These are phyloP conservation scores for Podila clonocystis DNA, from an alignment of 192 early-diverging fungal genomes.

Conservation along the genomic window DNA sequence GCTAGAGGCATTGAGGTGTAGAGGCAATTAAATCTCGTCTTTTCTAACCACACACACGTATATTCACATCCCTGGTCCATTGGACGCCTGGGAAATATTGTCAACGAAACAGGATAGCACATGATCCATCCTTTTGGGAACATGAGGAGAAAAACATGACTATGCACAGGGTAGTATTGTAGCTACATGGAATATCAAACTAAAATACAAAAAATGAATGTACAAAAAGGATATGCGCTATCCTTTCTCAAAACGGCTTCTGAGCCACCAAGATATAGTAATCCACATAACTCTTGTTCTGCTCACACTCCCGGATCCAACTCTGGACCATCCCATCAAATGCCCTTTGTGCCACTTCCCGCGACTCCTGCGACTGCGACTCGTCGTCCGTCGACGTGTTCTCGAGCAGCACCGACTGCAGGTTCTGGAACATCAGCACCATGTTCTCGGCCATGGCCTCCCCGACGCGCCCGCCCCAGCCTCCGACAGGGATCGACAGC, in stretches of 20 bases:
- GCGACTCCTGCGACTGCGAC: neutral
- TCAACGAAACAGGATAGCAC: too few relatives aligned
- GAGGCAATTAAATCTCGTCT: too few relatives aligned
- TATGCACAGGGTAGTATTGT: too few relatives aligned
- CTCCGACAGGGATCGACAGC: conserved; percentile 14
- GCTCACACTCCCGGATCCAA: conserved; percentile 4
- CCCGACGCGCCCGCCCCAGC: conserved; percentile 10
- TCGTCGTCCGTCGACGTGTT: too few relatives aligned
- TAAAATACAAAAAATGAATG: neutral
- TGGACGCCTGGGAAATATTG: too few relatives aligned
- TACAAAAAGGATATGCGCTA: neutral
- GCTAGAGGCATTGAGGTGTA: too few relatives aligned
- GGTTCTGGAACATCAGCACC: conserved; percentile 3
- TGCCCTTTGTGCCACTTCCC: neutral
- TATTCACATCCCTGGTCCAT: too few relatives aligned
- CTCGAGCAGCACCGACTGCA: neutral
- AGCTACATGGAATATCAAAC: too few relatives aligned
- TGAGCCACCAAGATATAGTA: conserved; percentile 5
- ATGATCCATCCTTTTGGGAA: too few relatives aligned
- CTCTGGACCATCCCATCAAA: conserved; percentile 8
- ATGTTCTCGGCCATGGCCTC: conserved; percentile 6
- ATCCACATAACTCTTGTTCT: conserved; percentile 9
- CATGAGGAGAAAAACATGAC: too few relatives aligned
- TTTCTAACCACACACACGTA: too few relatives aligned
- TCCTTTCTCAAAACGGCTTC: neutral